Percentiles rank a stretch among this genome's conserved stretches.
These are phyloP conservation scores for Myxozyma nipponensis DNA, from an alignment of 805 yeast genomes.

Conservation along the genomic window DNA sequence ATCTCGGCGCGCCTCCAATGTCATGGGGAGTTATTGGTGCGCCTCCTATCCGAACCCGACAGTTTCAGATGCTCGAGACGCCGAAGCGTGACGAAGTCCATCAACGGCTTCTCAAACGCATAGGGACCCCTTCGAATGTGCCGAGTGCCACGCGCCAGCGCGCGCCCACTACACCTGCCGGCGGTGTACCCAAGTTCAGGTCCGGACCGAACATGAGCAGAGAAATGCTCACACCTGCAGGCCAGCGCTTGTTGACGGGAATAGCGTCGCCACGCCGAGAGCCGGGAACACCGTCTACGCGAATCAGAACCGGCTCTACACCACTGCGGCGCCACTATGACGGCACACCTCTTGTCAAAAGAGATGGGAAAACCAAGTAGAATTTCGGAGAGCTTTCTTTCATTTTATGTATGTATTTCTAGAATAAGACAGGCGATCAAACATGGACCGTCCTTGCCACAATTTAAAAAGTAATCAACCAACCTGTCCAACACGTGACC, in stretches of 20 bases:
- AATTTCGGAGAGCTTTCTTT: too few species aligned
- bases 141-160: neutral
- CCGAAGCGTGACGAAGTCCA: slow-evolving; percentile 25
- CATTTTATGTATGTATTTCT: too few species aligned
- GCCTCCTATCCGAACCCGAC: slow-evolving; percentile 3
- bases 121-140: neutral
- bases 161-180: neutral
- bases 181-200: slow-evolving; percentile 11
- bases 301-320: too few species aligned
- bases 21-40: slow-evolving; percentile 11
- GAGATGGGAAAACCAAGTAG: too few species aligned
- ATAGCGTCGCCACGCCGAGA: slow-evolving; percentile 3
- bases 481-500: too few species aligned
- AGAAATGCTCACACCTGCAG: slow-evolving; percentile 20
- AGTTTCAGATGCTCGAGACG: slow-evolving; percentile 16
- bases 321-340: too few species aligned
- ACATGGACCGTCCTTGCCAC: too few species aligned
- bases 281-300: too few species aligned
- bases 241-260: slow-evolving; percentile 13
- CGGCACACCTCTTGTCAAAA: too few species aligned
- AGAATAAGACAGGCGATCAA: too few species aligned
- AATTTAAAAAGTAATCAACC: too few species aligned
- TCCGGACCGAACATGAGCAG: slow-evolving; percentile 8
- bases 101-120: slow-evolving; percentile 7
- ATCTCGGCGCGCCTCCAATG: slow-evolving; percentile 18